Base-by-base conservation (phyloP, 106 monocot species). In the Allium fistulosum region DNA sequence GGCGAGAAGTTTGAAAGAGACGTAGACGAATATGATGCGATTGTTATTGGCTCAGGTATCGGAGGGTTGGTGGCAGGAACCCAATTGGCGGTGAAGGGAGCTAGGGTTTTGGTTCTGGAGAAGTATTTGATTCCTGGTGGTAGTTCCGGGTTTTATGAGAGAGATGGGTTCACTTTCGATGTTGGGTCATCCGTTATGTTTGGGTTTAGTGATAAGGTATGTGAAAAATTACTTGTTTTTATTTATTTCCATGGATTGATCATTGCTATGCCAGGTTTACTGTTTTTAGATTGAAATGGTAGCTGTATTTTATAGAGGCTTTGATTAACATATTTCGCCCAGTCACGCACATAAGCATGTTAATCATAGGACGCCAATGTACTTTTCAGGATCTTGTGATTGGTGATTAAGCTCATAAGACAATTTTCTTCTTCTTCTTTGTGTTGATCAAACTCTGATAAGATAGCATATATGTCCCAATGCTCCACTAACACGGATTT, bases 161-260 rank as follows among this genome's bases (percentile, higher is more conserved):
- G 97, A 72, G 82, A 92, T 8, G 97, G 97, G 8, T 67, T 7
- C 53, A 92, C 88, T 48, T 97, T 97, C 62, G 97, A 97, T 64
- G 97, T 97, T 9, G 97, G 97, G 3, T 97, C 97, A 1, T 97
- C 97, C 17, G 97, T 97, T 48, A 97, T 97, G 97, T 97, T 97
- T 74, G 97, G 97, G 2, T 97, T 97, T 71, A 81, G 92, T 63
- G 92, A 97, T 63, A 97, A 92, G 97, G 88, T 90, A 4, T n/a
- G 8, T 61, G 26, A 10, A 11, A 27, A 28, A 28, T 26, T 12
- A 10, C 14, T 1, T 27, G 61, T 11, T 26, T 61, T 11, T 26
- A 3, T 61, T 26, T 45, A 37, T 37, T 37, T 4, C 37, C 37
- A 37, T 37, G 37, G 37, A 37, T 5, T 37, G 37, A 37, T 37